These are phyloP conservation scores for Starmerella apicola DNA, from an alignment of 805 yeast species.

Conservation along the genomic window DNA sequence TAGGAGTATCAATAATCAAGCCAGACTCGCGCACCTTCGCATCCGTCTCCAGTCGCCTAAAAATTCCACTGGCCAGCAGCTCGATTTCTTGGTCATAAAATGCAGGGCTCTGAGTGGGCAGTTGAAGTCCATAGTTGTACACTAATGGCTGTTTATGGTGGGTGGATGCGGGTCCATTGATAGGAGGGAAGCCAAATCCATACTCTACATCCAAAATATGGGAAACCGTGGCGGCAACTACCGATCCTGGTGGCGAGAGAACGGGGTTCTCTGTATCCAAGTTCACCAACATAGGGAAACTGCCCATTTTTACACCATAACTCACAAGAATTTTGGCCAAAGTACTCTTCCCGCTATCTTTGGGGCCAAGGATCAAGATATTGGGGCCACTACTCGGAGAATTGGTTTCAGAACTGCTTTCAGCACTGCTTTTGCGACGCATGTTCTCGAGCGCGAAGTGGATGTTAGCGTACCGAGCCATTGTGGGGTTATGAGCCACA, in stretches of 20 bases:
- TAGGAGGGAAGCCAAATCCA: conserved; percentile 66
- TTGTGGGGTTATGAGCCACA: conserved; percentile 56
- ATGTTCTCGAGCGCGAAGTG: conserved; percentile 63
- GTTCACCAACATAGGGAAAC: conserved; percentile 62
- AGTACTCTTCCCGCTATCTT: conserved; percentile 67
- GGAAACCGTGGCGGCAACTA: conserved; percentile 72
- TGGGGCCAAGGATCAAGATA: conserved; percentile 53
- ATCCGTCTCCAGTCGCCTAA: conserved; percentile 41
- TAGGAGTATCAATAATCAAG: conserved; percentile 62
- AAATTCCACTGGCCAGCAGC: conserved; percentile 38
- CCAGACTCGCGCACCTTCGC: conserved; percentile 37
- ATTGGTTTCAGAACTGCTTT: conserved; percentile 32
- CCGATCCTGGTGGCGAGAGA: conserved; percentile 67
- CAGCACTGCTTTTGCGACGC: conserved; percentile 25
- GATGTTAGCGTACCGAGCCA: conserved; percentile 50
- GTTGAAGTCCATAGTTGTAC: conserved; percentile 62
- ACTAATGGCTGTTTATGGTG: conserved; percentile 88
- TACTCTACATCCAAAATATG: conserved; percentile 69
- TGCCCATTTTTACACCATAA: conserved; percentile 63
- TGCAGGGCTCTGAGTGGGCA: conserved; percentile 42
- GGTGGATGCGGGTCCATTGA: conserved; percentile 34
- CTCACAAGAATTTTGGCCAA: conserved; percentile 55
- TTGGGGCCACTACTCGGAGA: conserved; percentile 3
- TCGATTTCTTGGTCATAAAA: conserved; percentile 40
- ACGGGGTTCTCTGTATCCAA: conserved; percentile 64